Conservation (phyloP, 148 eudicot genomes). For the Suaeda aralocaspica region DNA sequence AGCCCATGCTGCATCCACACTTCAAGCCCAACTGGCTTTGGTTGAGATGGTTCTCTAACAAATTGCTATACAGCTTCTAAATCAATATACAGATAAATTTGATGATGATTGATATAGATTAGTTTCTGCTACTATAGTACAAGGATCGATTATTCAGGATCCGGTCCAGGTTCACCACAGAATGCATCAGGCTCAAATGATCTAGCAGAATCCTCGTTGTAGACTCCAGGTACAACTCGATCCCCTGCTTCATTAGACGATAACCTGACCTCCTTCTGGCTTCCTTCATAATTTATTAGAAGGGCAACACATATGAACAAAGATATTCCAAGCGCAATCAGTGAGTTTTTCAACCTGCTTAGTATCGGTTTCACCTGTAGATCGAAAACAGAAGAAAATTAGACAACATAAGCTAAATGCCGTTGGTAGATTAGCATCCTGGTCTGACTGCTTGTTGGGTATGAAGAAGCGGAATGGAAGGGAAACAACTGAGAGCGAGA, state of each 20-base stretch:
- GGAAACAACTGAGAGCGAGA: too few relatives aligned
- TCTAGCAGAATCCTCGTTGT: constrained; percentile 82
- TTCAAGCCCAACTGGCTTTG: too few relatives aligned
- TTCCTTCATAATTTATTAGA: constrained; percentile 41
- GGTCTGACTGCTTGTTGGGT: too few relatives aligned
- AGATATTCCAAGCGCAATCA: constrained; percentile 60
- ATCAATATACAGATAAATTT: too few relatives aligned
- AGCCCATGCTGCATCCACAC: too few relatives aligned
- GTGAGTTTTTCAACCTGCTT: constrained; percentile 66
- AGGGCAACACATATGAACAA: constrained; percentile 41
- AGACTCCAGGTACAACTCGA: constrained; percentile 71
- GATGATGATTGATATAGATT: too few relatives aligned
- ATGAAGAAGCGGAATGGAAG: too few relatives aligned
- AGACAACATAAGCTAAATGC: neutral
- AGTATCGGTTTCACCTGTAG: constrained; percentile 94
- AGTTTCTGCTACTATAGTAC: too few relatives aligned
- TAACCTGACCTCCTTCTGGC: constrained; percentile 31
- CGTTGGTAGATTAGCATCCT: too few relatives aligned
- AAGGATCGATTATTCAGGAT: too few relatives aligned
- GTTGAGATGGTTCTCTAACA: too few relatives aligned
- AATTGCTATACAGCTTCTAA: too few relatives aligned
- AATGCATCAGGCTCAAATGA: constrained; percentile 92
- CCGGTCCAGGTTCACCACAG: constrained; percentile 51
- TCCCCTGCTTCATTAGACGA: constrained; percentile 41
- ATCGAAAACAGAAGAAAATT: neutral